Percentiles rank a stretch among this genome's conserved stretches.
Evolutionary conservation across 192 early-diverging fungal species (phyloP).

Genomic region (Pecoramyces ruminantium): DNA sequence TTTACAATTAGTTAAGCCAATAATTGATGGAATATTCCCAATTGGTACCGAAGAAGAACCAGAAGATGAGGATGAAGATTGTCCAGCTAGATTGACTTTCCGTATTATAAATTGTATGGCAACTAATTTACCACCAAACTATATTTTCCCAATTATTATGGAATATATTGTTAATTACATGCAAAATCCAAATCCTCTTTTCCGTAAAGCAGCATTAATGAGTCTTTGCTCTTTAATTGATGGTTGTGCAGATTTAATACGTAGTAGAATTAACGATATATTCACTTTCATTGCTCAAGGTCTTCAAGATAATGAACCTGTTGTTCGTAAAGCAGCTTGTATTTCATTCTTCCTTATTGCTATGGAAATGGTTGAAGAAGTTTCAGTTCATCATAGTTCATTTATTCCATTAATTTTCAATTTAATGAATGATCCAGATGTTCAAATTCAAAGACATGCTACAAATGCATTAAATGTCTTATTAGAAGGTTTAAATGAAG

Average conservation of each 20-base stretch:
- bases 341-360: slow-evolving; percentile 68
- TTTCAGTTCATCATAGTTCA: slow-evolving; percentile 60
- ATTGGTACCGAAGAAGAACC: slow-evolving; percentile 68
- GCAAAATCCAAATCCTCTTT: slow-evolving; percentile 54
- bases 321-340: slow-evolving; percentile 71
- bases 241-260: slow-evolving; percentile 72
- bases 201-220: slow-evolving; percentile 76
- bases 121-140: slow-evolving; percentile 67
- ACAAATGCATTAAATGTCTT: slow-evolving; percentile 78
- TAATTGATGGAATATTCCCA: slow-evolving; percentile 63
- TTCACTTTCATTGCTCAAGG: slow-evolving; percentile 55
- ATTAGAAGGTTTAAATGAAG: slow-evolving; percentile 63
- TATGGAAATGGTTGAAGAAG: slow-evolving; percentile 63
- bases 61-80: slow-evolving; percentile 14
- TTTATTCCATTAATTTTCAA: slow-evolving; percentile 72
- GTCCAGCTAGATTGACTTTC: slow-evolving; percentile 47
- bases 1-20: slow-evolving; percentile 61
- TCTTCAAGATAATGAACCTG: slow-evolving; percentile 59
- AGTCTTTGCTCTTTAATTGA: slow-evolving; percentile 67
- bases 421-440: slow-evolving; percentile 58
- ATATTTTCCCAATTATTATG: slow-evolving; percentile 69
- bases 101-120: slow-evolving; percentile 61
- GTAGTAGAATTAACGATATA: slow-evolving; percentile 59
- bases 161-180: slow-evolving; percentile 56
- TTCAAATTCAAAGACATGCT: slow-evolving; percentile 59